Evolutionary conservation across 352 stramenopile species (phyloP), one percentile per base, ranked within the genome.

Genomic region (Globisporangium middletonii): DNA sequence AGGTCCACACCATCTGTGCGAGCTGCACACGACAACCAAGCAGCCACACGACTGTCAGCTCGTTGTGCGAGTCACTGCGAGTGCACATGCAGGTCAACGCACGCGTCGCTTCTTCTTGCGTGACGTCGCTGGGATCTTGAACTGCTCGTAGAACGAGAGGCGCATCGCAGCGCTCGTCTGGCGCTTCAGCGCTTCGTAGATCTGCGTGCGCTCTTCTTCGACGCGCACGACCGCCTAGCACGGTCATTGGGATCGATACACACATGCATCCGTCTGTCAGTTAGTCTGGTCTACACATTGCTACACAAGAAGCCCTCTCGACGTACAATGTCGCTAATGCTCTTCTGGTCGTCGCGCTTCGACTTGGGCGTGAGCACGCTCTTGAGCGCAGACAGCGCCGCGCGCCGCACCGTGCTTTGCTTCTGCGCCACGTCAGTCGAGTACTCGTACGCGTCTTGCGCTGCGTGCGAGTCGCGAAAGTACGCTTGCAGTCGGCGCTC

Each of bases 21-120:
- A 91, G 68, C 71, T 89, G 43, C 1, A 26, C 23, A 5, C 15
- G 18, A 13, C 4, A 56, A 38, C 23, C 5, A 57, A 26, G 44
- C 19, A 15, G 6, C 16, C 44, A 49, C 44, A 49, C 33, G 4
- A 41, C 47, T 27, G 47, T 38, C 4, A 19, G 27, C 4, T 18
- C 12, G 1, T n/a, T 26, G 4, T 38, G 33, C 33, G 33, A 35
- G 30, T 13, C 33, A 9, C 13, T 16, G 9, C 47, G 18, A 15
- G 23, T 1, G 8, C 26, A 19, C 46, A 38, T 5, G 48, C 35
- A 37, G 16, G 8, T 27, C 1, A 9, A 63, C 73, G 46, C 33
- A 87, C 79, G 51, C 65, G 75, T 59, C 70, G 77, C 55, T 93
- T 93, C 70, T 88, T 91, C 62, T 71, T 86, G 47, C 85, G 88